These are phyloP conservation scores for Purpureocillium lavendulum DNA, from an alignment of 2,329 filamentous ascomycete species.

Conservation along the genomic window DNA sequence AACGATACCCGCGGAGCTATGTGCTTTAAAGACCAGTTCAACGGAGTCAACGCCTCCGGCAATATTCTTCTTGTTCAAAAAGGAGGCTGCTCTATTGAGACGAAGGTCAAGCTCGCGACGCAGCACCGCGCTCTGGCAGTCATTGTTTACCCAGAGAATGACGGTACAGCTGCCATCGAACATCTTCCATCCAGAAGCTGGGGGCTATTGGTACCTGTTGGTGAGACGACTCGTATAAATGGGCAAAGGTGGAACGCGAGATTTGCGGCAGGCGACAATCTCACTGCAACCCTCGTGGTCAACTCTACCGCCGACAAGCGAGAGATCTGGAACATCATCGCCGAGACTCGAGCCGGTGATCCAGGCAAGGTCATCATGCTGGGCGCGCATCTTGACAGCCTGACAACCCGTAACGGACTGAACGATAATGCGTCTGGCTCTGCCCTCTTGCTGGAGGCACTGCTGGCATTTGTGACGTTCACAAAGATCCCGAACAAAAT, in stretches of 20 bases:
- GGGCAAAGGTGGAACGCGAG: conserved; percentile 25
- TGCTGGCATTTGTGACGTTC: conserved; percentile 23
- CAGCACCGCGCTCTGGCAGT: conserved; percentile 31
- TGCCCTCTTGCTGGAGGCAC: conserved; percentile 24
- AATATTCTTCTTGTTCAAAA: conserved; percentile 37
- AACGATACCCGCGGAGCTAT: conserved; percentile 26
- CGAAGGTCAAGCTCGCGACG: conserved; percentile 33
- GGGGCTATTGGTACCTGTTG: conserved; percentile 25
- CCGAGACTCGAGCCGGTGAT: conserved; percentile 29
- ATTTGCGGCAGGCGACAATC: no score
- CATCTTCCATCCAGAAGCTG: conserved; percentile 26
- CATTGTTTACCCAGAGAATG: conserved; percentile 43
- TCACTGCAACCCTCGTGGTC: no score
- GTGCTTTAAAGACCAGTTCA: conserved; percentile 33
- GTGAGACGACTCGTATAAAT: conserved; percentile 20
- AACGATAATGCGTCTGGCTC: conserved; percentile 30
- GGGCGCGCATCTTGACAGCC: conserved; percentile 29
- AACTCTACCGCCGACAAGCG: conserved; percentile 23
- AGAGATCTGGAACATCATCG: conserved; percentile 28
- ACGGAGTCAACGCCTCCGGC: conserved; percentile 28
- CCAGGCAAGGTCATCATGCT: conserved; percentile 30
- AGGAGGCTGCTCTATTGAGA: conserved; percentile 29
- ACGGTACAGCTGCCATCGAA: not conserved
- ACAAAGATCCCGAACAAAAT: conserved; percentile 27
- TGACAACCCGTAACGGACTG: conserved; percentile 26